Base-by-base conservation (phyloP, 169 alveolate genomes). In the Eimeria mitis region DNA sequence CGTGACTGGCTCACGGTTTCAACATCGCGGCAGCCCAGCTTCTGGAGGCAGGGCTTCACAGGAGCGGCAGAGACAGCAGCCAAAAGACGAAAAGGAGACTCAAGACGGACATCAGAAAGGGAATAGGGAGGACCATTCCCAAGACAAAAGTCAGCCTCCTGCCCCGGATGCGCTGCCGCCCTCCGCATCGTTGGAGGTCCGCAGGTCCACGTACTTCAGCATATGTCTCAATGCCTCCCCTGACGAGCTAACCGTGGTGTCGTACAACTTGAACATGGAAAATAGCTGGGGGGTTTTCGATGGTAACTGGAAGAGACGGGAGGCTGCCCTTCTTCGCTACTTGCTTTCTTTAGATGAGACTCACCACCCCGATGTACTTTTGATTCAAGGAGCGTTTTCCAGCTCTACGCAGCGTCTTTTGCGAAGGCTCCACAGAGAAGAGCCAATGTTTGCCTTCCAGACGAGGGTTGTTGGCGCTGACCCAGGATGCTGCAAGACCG, bases 241-340 rank as follows among this genome's bases (percentile, higher is more conserved):
- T 7, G 90, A 73, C 28, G 95, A 94, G 91, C 95, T 97, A 65
- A 97, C 96, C 25, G 90, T 97, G 25, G 70, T 97, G 16, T 81
- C 98, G 65, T 97, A 96, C 59, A 96, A 94, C 76, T 49, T 95
- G 37, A 95, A 73, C 91, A 96, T 97, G 95, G 94, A 76, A 31
- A 96, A 70, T 44, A 28, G 95, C 94, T 84, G 96, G 73, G 84
- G 89, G 71, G 31, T 89, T 0, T 79, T 95, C 31, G 68, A 78
- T n/a, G 94, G 65, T 28, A 95, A 95, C 84, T 89, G 96, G 95
- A 54, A 68, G 71, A 95, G 95, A 42, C 70, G 97, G 37, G 96
- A 89, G 95, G 95, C 87, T 34, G 91, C 94, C 56, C 84, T 95
- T 13, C 25, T 37, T 59, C 95, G 87, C 65, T 89, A 79, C 90